Base-by-base conservation (phyloP, 176 grass and related monocot species). In the Guadua angustifolia region DNA sequence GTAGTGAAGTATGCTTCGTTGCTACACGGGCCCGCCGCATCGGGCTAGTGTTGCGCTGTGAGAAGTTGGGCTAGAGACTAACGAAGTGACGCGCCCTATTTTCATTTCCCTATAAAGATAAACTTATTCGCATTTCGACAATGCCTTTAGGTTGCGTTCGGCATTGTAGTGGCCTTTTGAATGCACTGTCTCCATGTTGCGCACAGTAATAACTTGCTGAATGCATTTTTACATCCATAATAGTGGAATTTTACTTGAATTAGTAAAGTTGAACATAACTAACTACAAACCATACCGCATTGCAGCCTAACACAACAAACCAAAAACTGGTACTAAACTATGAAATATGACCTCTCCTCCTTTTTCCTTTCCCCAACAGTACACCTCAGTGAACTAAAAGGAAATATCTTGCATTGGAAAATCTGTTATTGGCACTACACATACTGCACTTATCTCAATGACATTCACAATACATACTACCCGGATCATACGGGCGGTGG, bases 401-500 rank as follows among this genome's bases (percentile, higher is more conserved):
- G 50, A 40, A 47, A n/a, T 4, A 25, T 57, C 26, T 9, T 66
- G 52, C 60, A 74, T 60, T 11, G 56, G 70, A 79, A 84, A 74
- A 79, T 50, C 60, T 50, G 63, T 55, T 69, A 22, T 64, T 46
- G 55, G 62, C 78, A 63, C 88, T 86, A 72, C 71, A 77, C 82
- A 81, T 77, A 75, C 83, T 89, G 86, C 45, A 12, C 9, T 24
- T 17, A 71, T 64, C 44, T 58, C 40, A 18, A 9, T 33, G 10
- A 2, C 25, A 40, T 55, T 46, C 65, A 73, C 14, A 12, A 38
- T 6, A 33, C 13, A 58, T 10, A 17, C 42, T 49, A 59, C 26
- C 57, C 49, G 66, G 67, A 65, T 94, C 64, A 99, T 24, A 99
- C 91, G 18, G 91, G 89, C 61, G 96, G 93, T 29, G 89, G 85